phyloP scores from a whole-genome alignment of 768 basidiomycete genomes.

The Leccinum uliginosum region DNA sequence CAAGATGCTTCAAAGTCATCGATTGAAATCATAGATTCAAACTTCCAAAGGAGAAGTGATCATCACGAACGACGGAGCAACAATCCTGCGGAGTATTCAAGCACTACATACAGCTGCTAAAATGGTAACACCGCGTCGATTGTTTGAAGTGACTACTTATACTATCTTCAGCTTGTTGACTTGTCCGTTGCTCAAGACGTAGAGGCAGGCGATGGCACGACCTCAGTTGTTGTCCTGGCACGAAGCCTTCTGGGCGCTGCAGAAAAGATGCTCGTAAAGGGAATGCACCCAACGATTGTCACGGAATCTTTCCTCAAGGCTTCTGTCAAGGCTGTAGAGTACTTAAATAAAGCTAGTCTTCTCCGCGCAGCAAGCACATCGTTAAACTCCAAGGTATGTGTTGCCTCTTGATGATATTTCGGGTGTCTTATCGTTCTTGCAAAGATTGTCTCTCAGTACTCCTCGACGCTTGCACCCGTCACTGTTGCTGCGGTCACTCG shows the following conservation, averaged over 20 bases:
- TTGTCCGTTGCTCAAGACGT: conserved; percentile 97
- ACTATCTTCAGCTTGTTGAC: conserved; percentile 75
- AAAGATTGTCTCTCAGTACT: conserved; percentile 99
- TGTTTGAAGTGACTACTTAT: neutral
- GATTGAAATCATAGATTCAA: conserved; percentile 65
- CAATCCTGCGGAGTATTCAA: conserved; percentile 92
- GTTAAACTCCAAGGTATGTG: conserved; percentile 85
- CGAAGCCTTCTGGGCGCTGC: conserved; percentile 91
- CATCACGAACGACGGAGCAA: conserved; percentile 98
- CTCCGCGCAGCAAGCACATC: conserved; percentile 93
- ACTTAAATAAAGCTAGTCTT: conserved; percentile 78
- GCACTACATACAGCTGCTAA: conserved; percentile 97
- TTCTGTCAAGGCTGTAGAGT: conserved; percentile 90
- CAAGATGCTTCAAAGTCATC: conserved; percentile 3
- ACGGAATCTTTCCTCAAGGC: conserved; percentile 95
- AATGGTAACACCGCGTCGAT: conserved; percentile 57
- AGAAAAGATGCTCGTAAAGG: conserved; percentile 94
- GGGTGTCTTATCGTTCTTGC: conserved; percentile 6
- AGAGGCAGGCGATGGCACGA: conserved; percentile 98
- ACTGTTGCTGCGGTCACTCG: conserved; percentile 96
- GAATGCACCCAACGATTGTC: conserved; percentile 96
- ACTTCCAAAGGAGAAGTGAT: conserved; percentile 95
- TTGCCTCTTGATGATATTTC: neutral
- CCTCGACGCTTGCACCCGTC: conserved; percentile 95
- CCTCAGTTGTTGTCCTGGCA: conserved; percentile 94